Evolutionary conservation across 805 yeast genomes (phyloP).

Genomic region (Metschnikowia similis): DNA sequence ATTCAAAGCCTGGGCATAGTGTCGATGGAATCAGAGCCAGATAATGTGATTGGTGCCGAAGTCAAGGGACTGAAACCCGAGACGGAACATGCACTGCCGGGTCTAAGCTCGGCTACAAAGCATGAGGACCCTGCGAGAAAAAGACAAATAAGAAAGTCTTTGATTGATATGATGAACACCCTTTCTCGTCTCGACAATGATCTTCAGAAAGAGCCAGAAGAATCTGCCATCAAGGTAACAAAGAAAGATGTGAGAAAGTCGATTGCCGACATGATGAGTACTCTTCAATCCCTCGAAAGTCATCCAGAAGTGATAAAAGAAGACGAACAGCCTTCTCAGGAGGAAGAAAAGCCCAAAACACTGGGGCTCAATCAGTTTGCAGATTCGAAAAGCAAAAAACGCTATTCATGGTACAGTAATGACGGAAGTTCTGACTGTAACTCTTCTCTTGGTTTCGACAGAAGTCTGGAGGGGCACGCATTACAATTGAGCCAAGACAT

Average conservation of each 20-base stretch:
- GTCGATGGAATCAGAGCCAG: neutral
- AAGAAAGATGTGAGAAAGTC: conserved; percentile 19
- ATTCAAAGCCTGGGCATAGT: neutral
- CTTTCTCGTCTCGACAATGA: conserved; percentile 1
- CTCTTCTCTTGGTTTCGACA: neutral
- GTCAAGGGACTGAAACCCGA: neutral
- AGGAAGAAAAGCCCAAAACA: neutral
- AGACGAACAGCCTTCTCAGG: neutral
- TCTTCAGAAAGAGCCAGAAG: conserved; percentile 1
- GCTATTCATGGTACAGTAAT: conserved; percentile 29
- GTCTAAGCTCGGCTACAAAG: neutral
- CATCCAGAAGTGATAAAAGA: conserved; percentile 3
- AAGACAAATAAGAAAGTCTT: conserved; percentile 4
- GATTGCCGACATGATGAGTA: conserved; percentile 27
- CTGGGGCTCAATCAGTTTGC: neutral
- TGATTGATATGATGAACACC: conserved; percentile 7
- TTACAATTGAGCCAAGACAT: conserved; percentile 23
- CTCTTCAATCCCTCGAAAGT: conserved; percentile 20
- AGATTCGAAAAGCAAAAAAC: conserved; percentile 1
- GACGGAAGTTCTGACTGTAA: conserved; percentile 20
- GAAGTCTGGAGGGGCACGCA: neutral
- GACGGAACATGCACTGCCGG: neutral
- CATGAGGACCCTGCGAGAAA: neutral
- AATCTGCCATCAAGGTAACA: conserved; percentile 13
- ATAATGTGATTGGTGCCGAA: neutral